A percentile compares a stretch with the other conserved stretches of the same genome.
These are phyloP conservation scores for Coccomyxa sp. DNA, from an alignment of 139 green algal species.

Conservation along the genomic window DNA sequence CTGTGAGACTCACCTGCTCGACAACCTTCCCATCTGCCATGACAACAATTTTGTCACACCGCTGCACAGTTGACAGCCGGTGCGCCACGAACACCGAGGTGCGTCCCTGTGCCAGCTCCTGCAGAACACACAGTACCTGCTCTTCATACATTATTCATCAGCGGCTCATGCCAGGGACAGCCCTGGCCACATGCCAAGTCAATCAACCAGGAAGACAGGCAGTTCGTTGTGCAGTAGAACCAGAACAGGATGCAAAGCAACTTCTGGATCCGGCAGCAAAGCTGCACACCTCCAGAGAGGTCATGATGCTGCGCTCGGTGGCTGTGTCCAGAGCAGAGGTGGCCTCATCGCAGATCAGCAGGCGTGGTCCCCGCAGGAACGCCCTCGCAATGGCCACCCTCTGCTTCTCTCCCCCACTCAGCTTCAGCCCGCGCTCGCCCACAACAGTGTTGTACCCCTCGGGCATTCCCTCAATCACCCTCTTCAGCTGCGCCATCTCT, in stretches of 20 bases:
- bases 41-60: conserved; percentile 81
- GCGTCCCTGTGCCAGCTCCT: conserved; percentile 45
- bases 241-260: not conserved
- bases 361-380: conserved; percentile 43
- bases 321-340: conserved; percentile 51
- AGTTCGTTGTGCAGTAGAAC: not conserved
- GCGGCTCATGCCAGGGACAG: not conserved
- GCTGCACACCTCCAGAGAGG: conserved; percentile 40
- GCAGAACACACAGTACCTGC: not conserved
- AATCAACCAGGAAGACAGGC: not conserved
- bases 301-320: conserved; percentile 79
- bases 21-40: conserved; percentile 27
- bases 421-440: conserved; percentile 83
- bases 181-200: too few species aligned
- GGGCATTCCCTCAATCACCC: conserved; percentile 54
- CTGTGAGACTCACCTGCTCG: not conserved
- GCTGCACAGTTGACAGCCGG: conserved; percentile 76
- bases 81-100: conserved; percentile 95
- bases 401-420: conserved; percentile 94
- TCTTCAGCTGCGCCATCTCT: conserved; percentile 43
- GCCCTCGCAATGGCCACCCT: conserved; percentile 89
- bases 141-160: not conserved
- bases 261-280: not conserved
- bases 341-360: conserved; percentile 10
- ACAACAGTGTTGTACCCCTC: conserved; percentile 69